Conservation (phyloP, 331 rosid species). For the Quercus phellos region DNA sequence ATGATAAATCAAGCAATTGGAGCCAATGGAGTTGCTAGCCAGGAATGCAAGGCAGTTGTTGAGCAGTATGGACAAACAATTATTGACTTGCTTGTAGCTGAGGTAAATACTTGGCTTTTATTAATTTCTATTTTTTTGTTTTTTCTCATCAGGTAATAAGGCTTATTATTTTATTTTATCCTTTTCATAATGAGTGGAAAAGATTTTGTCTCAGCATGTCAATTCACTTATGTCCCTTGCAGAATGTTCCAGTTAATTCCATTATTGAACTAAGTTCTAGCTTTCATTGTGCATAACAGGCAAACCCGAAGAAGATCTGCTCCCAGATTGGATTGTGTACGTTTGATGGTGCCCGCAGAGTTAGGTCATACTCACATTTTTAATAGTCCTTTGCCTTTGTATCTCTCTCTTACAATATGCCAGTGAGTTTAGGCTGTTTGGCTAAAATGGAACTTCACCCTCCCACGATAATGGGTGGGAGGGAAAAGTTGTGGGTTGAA, state of each 20-base stretch:
- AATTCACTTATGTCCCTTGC: not conserved
- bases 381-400: not conserved
- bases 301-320: conserved; percentile 64
- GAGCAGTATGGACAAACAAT: conserved; percentile 72
- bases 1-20: conserved; percentile 86
- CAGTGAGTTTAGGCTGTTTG: not conserved
- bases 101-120: conserved; percentile 32
- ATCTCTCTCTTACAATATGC: not conserved
- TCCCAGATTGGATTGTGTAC: conserved; percentile 76
- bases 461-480: no score
- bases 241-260: not conserved
- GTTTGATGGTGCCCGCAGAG: conserved; percentile 67
- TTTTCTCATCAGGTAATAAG: not conserved
- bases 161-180: not conserved
- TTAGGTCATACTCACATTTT: conserved; percentile 41
- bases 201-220: not conserved
- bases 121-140: not conserved
- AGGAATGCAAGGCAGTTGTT: conserved; percentile 77
- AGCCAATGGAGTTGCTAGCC: conserved; percentile 58
- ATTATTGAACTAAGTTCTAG: conserved; percentile 15
- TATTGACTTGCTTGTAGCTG: conserved; percentile 55
- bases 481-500: no score
- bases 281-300: conserved; percentile 35
- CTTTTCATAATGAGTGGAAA: not conserved
- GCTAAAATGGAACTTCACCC: no score